A percentile compares a stretch with the other conserved stretches of the same genome.
Conservation (phyloP, 495 filamentous ascomycete species). For the Extremus antarcticus region DNA sequence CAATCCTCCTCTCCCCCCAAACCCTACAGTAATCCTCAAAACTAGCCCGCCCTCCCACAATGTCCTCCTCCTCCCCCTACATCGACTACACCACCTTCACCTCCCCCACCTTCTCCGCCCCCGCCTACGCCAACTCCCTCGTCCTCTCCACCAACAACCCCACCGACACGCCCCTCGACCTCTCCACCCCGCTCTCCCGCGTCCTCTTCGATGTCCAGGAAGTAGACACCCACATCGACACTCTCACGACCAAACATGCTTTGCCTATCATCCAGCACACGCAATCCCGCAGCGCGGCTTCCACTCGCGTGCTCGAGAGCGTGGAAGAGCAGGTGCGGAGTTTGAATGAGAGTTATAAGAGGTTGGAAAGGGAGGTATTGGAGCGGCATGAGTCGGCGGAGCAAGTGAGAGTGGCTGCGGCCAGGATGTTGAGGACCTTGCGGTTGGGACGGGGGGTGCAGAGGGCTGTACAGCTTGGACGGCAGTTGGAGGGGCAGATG, state of each 20-base stretch:
- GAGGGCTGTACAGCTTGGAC: conserved; percentile 63
- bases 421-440: conserved; percentile 68
- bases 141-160: conserved; percentile 86
- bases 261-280: conserved; percentile 75
- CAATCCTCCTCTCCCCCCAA: background rate
- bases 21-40: too few relatives aligned
- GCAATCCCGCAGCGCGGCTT: conserved; percentile 55
- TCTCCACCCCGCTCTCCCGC: conserved; percentile 83
- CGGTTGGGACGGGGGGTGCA: conserved; percentile 63
- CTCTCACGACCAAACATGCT: conserved; percentile 73
- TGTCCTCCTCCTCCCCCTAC: conserved; percentile 47
- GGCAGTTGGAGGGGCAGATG: conserved; percentile 79
- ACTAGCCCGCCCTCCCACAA: background rate
- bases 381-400: conserved; percentile 73
- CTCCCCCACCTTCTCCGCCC: conserved; percentile 66
- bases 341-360: conserved; percentile 71
- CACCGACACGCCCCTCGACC: conserved; percentile 78
- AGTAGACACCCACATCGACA: conserved; percentile 89
- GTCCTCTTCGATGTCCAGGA: conserved; percentile 97
- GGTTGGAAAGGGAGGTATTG: conserved; percentile 72
- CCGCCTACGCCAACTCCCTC: conserved; percentile 76
- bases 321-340: conserved; percentile 64
- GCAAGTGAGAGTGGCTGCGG: conserved; percentile 59
- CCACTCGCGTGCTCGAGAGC: conserved; percentile 54
- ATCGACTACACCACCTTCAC: conserved; percentile 94